Evolutionary conservation across 768 basidiomycete genomes (phyloP), one percentile per base, ranked within the genome.

Genomic region (Myochromella boudieri): DNA sequence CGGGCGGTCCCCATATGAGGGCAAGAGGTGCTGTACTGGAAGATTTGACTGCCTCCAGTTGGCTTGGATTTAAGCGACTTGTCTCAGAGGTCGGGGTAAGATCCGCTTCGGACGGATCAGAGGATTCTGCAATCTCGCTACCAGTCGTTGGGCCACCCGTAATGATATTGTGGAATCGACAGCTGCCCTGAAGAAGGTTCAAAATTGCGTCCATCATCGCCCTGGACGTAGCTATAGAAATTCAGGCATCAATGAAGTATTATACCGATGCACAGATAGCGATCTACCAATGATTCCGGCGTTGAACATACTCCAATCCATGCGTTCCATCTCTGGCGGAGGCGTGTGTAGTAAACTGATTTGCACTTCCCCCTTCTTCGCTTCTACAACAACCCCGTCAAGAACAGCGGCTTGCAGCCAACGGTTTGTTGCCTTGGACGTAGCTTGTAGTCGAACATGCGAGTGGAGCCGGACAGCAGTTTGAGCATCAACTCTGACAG

Each of bases 1-100:
- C 82, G 51, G 84, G 84, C 7, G 84, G 83, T 3, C 84, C 83
- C 84, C 84, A 85, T 6, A 86, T 84, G 31, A 86, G 56, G 24
- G 80, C 76, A 22, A 84, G 57, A 8, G 62, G 69, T 0, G 68
- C 65, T 26, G 64, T 54, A 49, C 70, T 75, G 0, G 78, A n/a
- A n/a, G n/a, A 74, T 14, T 57, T 53, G 20, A 84, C 71, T 0
- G 84, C 84, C 7, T 44, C 44, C 8, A 67, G 56, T 60, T 87
- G 85, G 57, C 82, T 85, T 10, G 63, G 67, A 46, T 85, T 85
- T 47, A n/a, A 85, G 60, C 12, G 49, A 40, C 9, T 56, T n/a
- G n/a, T n/a, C n/a, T n/a, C 49, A n/a, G 57, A 29, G 9, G 37
- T 31, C 14, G 33, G 33, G 26, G 14, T 7, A 12, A 12, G 10